These are phyloP conservation scores for Daldinia decipiens DNA, from an alignment of 495 filamentous ascomycete species.

Conservation along the genomic window DNA sequence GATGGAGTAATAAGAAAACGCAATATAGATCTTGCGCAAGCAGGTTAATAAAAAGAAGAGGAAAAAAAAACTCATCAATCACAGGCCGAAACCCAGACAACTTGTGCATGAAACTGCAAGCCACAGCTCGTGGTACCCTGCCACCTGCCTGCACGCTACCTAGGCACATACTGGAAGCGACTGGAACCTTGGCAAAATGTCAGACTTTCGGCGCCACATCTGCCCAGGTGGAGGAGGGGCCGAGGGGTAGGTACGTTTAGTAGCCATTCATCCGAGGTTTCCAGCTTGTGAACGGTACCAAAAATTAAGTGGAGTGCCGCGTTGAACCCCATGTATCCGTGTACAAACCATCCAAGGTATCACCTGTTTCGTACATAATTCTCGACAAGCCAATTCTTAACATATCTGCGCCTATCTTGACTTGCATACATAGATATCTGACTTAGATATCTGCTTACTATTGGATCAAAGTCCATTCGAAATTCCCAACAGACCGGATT, in stretches of 20 bases:
- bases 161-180: constrained; percentile 12
- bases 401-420: not conserved
- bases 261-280: constrained; percentile 7
- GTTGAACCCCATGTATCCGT: not conserved
- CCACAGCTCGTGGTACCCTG: constrained; percentile 34
- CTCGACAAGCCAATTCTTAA: not conserved
- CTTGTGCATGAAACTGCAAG: constrained; percentile 28
- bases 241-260: constrained; percentile 8
- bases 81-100: constrained; percentile 32
- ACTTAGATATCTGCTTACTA: not conserved
- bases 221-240: constrained; percentile 10
- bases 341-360: not conserved
- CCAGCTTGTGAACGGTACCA: constrained; percentile 1
- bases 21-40: constrained; percentile 31
- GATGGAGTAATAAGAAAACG: constrained; percentile 30
- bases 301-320: not conserved
- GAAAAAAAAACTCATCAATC: constrained; percentile 33
- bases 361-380: not conserved
- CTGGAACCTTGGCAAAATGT: constrained; percentile 34
- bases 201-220: constrained; percentile 16
- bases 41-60: constrained; percentile 6
- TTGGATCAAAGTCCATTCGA: not conserved
- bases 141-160: not conserved
- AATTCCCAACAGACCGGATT: not conserved
- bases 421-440: no score